A percentile compares a stretch with the other conserved stretches of the same genome.
These are phyloP conservation scores for Nigrospora osmanthi DNA, from an alignment of 2,329 filamentous ascomycete species.

Conservation along the genomic window DNA sequence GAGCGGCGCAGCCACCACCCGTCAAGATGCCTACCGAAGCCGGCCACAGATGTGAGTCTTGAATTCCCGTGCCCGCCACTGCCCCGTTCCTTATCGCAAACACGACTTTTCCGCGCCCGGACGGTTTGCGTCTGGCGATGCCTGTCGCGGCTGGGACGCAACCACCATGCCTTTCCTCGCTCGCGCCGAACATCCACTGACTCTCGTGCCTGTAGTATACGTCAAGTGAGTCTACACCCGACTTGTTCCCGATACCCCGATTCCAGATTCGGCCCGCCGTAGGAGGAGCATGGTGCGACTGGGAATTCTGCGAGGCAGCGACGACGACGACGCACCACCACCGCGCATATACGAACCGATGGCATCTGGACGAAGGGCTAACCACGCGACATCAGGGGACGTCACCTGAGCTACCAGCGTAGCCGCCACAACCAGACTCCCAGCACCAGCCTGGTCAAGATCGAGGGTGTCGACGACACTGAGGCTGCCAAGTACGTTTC, in stretches of 20 bases:
- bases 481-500: slow-evolving; percentile 72
- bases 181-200: slow-evolving; percentile 22
- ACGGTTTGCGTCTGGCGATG: too few species aligned
- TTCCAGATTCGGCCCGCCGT: background rate
- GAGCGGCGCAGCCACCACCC: slow-evolving; percentile 37
- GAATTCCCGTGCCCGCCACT: background rate
- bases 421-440: slow-evolving; percentile 87
- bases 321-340: background rate
- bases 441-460: slow-evolving; percentile 91
- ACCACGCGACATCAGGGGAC: slow-evolving; percentile 58
- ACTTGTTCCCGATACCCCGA: too few species aligned
- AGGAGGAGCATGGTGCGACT: background rate
- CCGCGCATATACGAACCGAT: too few species aligned
- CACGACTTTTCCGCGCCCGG: too few species aligned
- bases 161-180: too few species aligned
- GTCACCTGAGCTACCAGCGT: slow-evolving; percentile 97
- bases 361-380: slow-evolving; percentile 6
- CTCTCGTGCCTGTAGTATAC: slow-evolving; percentile 54
- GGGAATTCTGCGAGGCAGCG: background rate
- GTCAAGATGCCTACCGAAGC: slow-evolving; percentile 83
- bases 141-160: too few species aligned
- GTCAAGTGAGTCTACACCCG: slow-evolving; percentile 65
- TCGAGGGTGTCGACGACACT: slow-evolving; percentile 92
- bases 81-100: too few species aligned
- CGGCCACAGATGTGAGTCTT: slow-evolving; percentile 77